Evolutionary conservation across 1,139 yeast genomes (phyloP).

Genomic region (Candida tetrigidarum): DNA sequence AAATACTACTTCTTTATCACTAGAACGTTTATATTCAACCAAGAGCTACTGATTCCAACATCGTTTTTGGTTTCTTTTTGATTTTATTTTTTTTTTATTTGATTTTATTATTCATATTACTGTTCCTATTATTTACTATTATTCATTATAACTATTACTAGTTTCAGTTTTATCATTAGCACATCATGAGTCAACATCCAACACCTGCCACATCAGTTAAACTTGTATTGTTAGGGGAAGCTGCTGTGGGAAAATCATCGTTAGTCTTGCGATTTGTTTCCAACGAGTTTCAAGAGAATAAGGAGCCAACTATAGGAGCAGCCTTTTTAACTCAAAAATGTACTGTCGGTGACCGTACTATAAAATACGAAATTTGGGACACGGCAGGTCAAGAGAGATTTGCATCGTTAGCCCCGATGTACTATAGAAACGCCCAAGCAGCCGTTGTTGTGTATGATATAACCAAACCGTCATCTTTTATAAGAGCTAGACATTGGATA

Average conservation of each 20-base stretch:
- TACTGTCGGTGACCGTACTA: constrained; percentile 85
- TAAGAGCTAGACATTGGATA: constrained; percentile 99
- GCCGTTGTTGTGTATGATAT: constrained; percentile 96
- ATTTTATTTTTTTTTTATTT: not conserved
- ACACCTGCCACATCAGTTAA: constrained; percentile 58
- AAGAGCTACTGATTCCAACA: not conserved
- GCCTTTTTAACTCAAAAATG: constrained; percentile 96
- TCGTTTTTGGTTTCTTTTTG: not conserved
- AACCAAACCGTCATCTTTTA: constrained; percentile 96
- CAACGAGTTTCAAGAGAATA: constrained; percentile 95
- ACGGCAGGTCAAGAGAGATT: constrained; percentile 99
- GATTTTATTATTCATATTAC: no score
- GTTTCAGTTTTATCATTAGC: no score
- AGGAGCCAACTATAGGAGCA: constrained; percentile 97
- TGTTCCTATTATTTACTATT: not conserved
- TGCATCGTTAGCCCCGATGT: constrained; percentile 97
- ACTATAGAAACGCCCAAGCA: constrained; percentile 98
- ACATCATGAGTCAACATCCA: constrained; percentile 17
- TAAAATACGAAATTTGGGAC: constrained; percentile 98
- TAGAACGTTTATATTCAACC: not conserved
- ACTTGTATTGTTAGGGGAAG: constrained; percentile 91
- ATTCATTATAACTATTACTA: not conserved
- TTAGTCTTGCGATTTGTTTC: constrained; percentile 91
- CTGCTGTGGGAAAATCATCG: constrained; percentile 97
- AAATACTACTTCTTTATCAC: not conserved